Evolutionary conservation across 768 basidiomycete genomes (phyloP).

Genomic region (Xanthoconium stramineum): DNA sequence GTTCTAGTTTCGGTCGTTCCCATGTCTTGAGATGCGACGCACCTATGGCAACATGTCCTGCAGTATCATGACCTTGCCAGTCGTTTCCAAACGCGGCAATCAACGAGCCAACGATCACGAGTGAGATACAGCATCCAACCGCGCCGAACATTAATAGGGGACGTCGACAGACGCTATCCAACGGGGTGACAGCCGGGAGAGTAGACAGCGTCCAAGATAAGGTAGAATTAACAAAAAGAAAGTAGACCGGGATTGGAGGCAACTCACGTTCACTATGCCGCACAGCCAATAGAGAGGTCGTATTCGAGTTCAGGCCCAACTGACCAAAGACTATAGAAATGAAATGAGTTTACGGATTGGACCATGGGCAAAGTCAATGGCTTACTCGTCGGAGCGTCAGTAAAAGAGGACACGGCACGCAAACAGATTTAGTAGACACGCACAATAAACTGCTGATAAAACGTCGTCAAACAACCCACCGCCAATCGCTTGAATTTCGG

Average conservation of each 20-base stretch:
- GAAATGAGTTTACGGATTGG: conserved; percentile 11
- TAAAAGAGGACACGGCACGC: not conserved
- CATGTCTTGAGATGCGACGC: conserved; percentile 16
- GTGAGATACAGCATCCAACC: conserved; percentile 30
- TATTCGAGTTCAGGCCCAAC: conserved; percentile 38
- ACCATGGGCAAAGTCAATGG: not conserved
- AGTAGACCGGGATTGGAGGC: not conserved
- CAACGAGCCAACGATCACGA: conserved; percentile 28
- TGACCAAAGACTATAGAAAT: conserved; percentile 36
- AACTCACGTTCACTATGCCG: conserved; percentile 33
- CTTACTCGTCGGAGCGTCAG: conserved; percentile 20
- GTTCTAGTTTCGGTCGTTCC: conserved; percentile 9
- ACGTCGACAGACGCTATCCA: conserved; percentile 39
- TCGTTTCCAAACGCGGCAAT: conserved; percentile 28
- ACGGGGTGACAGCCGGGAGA: conserved; percentile 33
- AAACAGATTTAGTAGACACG: too few relatives aligned
- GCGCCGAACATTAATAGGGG: conserved; percentile 40
- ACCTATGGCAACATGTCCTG: conserved; percentile 29
- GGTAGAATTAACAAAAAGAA: not conserved
- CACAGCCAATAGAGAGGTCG: conserved; percentile 41
- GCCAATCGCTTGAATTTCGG: conserved; percentile 31
- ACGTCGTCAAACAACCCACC: conserved; percentile 32
- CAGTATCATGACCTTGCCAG: conserved; percentile 27
- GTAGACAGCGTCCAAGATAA: conserved; percentile 35
- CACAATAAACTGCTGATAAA: conserved; percentile 33